Conservation (phyloP, 2,329 filamentous ascomycete genomes). For the Leptosphaerulina australis region DNA sequence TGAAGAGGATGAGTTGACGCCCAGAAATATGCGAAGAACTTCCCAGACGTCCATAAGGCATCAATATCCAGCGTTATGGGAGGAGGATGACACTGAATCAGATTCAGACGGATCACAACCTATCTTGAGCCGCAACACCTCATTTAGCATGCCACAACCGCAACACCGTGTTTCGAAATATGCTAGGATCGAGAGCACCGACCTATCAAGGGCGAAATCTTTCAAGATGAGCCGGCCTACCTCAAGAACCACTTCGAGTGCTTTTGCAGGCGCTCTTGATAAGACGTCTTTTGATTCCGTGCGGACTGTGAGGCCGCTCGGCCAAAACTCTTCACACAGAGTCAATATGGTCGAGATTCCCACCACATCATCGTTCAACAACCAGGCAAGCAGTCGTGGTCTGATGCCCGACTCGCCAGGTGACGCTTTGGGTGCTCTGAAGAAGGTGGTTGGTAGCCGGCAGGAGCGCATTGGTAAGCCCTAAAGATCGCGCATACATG, state of each 20-base stretch:
- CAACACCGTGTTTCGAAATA: constrained; percentile 45
- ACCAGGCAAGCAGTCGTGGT: constrained; percentile 31
- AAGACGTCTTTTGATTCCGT: constrained; percentile 41
- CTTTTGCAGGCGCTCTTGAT: constrained; percentile 37
- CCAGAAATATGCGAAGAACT: constrained; percentile 28
- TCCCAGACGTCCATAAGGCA: constrained; percentile 37
- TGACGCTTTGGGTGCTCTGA: constrained; percentile 50
- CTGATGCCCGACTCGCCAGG: constrained; percentile 42
- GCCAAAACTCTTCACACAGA: constrained; percentile 35
- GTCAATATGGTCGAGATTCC: constrained; percentile 45
- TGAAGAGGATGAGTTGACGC: constrained; percentile 45
- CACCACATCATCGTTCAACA: constrained; percentile 26
- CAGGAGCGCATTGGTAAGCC: constrained; percentile 44
- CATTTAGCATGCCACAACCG: constrained; percentile 43
- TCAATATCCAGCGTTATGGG: constrained; percentile 55
- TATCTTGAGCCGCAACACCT: constrained; percentile 44
- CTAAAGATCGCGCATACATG: too few species aligned
- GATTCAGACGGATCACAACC: constrained; percentile 44
- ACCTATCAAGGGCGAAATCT: constrained; percentile 36
- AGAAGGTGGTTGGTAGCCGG: constrained; percentile 49
- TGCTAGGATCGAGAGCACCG: constrained; percentile 41
- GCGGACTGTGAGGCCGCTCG: constrained; percentile 30
- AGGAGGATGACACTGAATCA: constrained; percentile 49
- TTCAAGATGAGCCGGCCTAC: constrained; percentile 45
- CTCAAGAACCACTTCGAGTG: constrained; percentile 29